Evolutionary conservation across 2,329 filamentous ascomycete species (phyloP).

Genomic region (Xylaria sp.): DNA sequence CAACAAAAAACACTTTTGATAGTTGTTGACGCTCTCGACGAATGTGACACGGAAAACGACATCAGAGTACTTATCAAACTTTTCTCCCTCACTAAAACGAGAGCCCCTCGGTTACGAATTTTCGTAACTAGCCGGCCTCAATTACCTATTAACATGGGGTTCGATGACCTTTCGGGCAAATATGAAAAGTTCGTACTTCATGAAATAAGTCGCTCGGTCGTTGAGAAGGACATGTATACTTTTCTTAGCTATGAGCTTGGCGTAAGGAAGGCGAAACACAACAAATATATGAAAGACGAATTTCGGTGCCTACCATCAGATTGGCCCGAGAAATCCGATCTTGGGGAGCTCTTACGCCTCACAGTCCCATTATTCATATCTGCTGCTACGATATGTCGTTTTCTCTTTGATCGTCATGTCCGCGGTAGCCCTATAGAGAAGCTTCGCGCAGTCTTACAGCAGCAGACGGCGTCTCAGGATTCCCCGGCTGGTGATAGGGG

Average conservation of each 20-base stretch:
- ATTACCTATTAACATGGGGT: conserved; percentile 45
- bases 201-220: conserved; percentile 37
- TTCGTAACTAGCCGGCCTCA: conserved; percentile 53
- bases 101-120: conserved; percentile 3
- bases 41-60: not conserved
- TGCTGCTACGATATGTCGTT: conserved; percentile 39
- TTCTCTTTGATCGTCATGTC: conserved; percentile 22
- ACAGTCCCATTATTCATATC: conserved; percentile 41
- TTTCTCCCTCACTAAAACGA: too few relatives aligned
- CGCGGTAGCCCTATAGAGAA: not conserved
- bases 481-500: too few relatives aligned
- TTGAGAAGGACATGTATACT: conserved; percentile 46
- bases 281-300: not conserved
- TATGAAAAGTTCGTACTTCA: conserved; percentile 46
- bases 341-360: conserved; percentile 24
- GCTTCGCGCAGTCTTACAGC: conserved; percentile 10
- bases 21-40: conserved; percentile 15
- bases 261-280: conserved; percentile 32
- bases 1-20: not conserved
- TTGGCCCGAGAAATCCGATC: conserved; percentile 40
- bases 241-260: conserved; percentile 43
- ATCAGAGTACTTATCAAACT: not conserved
- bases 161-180: conserved; percentile 37
- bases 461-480: conserved; percentile 4
- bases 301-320: conserved; percentile 17